Percentiles rank a stretch among this genome's conserved stretches.
phyloP scores from a whole-genome alignment of 2,329 filamentous ascomycete genomes.

The Colletotrichum sp. region DNA sequence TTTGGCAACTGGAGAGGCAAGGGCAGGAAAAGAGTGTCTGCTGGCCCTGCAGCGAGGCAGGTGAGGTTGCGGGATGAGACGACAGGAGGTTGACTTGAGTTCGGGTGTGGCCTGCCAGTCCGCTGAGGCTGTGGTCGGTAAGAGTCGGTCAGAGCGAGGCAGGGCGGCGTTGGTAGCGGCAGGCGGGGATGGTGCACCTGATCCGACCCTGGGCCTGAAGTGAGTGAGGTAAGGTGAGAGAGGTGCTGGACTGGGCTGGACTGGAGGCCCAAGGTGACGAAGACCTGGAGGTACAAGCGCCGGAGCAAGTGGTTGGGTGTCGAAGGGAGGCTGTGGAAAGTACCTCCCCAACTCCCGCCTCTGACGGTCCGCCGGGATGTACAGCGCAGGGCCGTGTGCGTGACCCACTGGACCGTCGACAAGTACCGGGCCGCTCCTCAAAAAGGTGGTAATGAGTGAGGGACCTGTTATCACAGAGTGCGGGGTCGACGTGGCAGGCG shows the following conservation, averaged over 20 bases:
- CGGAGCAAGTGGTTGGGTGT: not conserved
- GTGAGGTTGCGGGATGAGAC: constrained; percentile 19
- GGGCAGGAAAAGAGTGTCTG: not conserved
- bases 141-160: constrained; percentile 17
- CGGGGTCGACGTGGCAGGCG: not conserved
- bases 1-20: not conserved
- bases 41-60: not conserved
- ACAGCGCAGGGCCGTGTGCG: not conserved
- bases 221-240: not conserved
- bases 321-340: not conserved
- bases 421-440: constrained; percentile 2
- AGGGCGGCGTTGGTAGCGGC: constrained; percentile 10
- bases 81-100: constrained; percentile 19
- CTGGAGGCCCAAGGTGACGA: not conserved
- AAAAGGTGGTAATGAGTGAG: not conserved
- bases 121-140: constrained; percentile 18
- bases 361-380: not conserved
- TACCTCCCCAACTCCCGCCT: not conserved
- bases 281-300: constrained; percentile 4
- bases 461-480: not conserved
- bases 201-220: not conserved
- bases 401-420: not conserved
- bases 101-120: constrained; percentile 13
- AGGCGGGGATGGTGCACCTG: constrained; percentile 14
- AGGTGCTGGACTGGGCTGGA: not conserved